Conservation (phyloP, 306 rosid species). For the Ammopiptanthus mongolicus region DNA sequence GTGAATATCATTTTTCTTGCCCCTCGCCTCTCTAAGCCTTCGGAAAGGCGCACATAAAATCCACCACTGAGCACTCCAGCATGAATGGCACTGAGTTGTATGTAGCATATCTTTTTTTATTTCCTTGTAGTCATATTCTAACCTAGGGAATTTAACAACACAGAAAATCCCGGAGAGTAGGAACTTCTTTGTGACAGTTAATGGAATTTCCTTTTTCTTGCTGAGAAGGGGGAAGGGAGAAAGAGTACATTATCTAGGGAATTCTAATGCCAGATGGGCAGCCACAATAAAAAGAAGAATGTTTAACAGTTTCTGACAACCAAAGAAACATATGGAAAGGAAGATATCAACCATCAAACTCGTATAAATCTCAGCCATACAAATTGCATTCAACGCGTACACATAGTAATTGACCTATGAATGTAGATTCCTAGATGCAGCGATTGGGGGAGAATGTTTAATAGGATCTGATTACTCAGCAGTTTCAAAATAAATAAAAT, state of each 20-base stretch:
- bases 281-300: neutral
- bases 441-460: neutral
- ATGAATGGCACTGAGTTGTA: constrained; percentile 31
- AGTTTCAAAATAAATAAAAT: neutral
- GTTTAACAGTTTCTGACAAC: neutral
- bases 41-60: constrained; percentile 15
- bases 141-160: neutral
- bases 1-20: too few species aligned
- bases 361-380: neutral
- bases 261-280: neutral
- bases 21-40: neutral
- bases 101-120: neutral
- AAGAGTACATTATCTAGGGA: neutral
- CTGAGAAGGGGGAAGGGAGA: neutral
- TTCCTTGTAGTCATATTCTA: neutral
- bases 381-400: neutral
- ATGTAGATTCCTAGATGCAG: neutral
- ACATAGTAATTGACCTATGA: neutral
- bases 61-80: constrained; percentile 9
- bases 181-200: neutral
- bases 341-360: too few species aligned
- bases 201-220: neutral
- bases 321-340: too few species aligned
- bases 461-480: neutral
- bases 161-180: neutral